A percentile compares a stretch with the other conserved stretches of the same genome.
Conservation (phyloP, 768 basidiomycete species). For the Rhizopogon roseolus region DNA sequence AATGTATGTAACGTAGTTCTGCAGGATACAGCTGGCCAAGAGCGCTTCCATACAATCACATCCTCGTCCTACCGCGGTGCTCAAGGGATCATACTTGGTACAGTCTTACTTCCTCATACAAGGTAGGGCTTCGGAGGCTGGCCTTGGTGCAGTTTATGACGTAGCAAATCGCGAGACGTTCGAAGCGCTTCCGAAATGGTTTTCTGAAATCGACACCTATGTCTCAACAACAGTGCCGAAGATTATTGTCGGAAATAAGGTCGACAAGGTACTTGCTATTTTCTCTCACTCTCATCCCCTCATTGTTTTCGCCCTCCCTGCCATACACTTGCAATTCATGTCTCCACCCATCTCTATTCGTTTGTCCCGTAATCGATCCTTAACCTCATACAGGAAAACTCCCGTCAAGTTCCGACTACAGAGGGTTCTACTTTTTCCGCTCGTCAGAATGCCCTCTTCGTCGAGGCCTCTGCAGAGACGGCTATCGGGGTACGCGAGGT, state of each 20-base stretch:
- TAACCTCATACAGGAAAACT: slow-evolving; percentile 62
- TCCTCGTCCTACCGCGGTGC: slow-evolving; percentile 92
- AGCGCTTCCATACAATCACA: slow-evolving; percentile 93
- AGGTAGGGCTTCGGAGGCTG: background rate
- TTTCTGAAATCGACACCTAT: slow-evolving; percentile 89
- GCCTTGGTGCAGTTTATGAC: slow-evolving; percentile 72
- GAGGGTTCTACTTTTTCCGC: slow-evolving; percentile 81
- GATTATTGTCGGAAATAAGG: slow-evolving; percentile 93
- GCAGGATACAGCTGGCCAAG: slow-evolving; percentile 94
- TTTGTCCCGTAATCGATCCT: background rate
- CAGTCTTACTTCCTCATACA: slow-evolving; percentile 2
- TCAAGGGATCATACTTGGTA: slow-evolving; percentile 77
- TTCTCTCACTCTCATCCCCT: no score
- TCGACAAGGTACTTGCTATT: slow-evolving; percentile 66
- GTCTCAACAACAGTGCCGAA: slow-evolving; percentile 82
- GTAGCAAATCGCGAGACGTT: slow-evolving; percentile 90
- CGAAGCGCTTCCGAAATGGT: slow-evolving; percentile 92
- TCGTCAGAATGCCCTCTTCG: slow-evolving; percentile 79
- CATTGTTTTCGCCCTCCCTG: background rate
- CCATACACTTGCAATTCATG: background rate
- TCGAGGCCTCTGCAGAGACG: slow-evolving; percentile 94
- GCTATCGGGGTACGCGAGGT: slow-evolving; percentile 76
- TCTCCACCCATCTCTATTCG: background rate
- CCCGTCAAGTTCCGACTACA: slow-evolving; percentile 74
- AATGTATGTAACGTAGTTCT: background rate